A percentile compares a stretch with the other conserved stretches of the same genome.
Conservation (phyloP, 164 flowering plant genomes). For the Annona squamosa region DNA sequence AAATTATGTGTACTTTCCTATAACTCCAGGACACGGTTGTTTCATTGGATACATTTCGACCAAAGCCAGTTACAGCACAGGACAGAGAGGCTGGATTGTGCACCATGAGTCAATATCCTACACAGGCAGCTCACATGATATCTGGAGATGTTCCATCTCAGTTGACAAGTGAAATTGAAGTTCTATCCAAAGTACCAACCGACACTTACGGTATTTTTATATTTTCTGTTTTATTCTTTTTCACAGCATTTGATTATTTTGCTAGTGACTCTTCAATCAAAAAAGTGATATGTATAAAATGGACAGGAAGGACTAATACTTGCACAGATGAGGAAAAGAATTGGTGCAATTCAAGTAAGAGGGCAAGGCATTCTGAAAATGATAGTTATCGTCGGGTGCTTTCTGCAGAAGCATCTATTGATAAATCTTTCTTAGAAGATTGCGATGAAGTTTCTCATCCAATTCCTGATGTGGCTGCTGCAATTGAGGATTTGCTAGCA, state of each 20-base stretch:
- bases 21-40: conserved; percentile 54
- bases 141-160: conserved; percentile 49
- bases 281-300: background rate
- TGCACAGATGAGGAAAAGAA: conserved; percentile 19
- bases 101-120: conserved; percentile 67
- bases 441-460: conserved; percentile 25
- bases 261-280: background rate
- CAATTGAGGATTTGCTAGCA: conserved; percentile 86
- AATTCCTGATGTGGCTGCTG: conserved; percentile 85
- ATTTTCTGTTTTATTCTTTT: background rate
- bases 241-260: background rate
- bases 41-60: conserved; percentile 42
- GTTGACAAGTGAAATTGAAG: conserved; percentile 34
- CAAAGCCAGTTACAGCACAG: conserved; percentile 55
- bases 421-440: conserved; percentile 17
- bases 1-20: background rate
- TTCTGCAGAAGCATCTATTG: conserved; percentile 11
- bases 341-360: conserved; percentile 31
- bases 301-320: conserved; percentile 9
- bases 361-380: conserved; percentile 33
- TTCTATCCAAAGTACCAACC: conserved; percentile 12
- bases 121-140: conserved; percentile 48
- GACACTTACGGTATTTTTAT: conserved; percentile 12
- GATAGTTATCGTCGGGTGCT: conserved; percentile 11
- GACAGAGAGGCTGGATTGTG: conserved; percentile 70